Percentiles rank a stretch among this genome's conserved stretches.
phyloP scores from a whole-genome alignment of 805 yeast genomes.

The Kuraishia borneana region DNA sequence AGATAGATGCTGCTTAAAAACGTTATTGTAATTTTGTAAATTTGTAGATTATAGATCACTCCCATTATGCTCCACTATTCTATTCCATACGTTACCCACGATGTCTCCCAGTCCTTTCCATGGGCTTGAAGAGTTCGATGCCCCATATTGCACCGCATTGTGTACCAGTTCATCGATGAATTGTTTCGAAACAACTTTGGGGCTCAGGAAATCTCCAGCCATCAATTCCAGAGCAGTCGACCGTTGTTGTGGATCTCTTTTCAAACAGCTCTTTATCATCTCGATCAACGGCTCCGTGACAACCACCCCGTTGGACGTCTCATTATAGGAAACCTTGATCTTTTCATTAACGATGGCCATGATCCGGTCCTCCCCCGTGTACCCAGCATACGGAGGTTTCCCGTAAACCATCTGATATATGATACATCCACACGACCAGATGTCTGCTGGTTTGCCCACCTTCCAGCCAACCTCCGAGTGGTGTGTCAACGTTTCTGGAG shows the following conservation, averaged over 20 bases:
- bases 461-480: slow-evolving; percentile 35
- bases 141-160: slow-evolving; percentile 71
- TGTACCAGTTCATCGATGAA: slow-evolving; percentile 62
- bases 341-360: slow-evolving; percentile 83
- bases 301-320: slow-evolving; percentile 44
- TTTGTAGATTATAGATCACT: not conserved
- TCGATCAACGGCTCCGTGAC: slow-evolving; percentile 65
- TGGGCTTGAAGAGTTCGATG: slow-evolving; percentile 19
- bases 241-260: slow-evolving; percentile 58
- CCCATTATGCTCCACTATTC: slow-evolving; percentile 24
- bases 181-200: slow-evolving; percentile 57
- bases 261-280: slow-evolving; percentile 60
- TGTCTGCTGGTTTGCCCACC: slow-evolving; percentile 91
- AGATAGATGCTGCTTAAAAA: slow-evolving; percentile 30
- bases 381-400: slow-evolving; percentile 77
- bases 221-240: slow-evolving; percentile 54
- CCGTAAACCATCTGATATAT: slow-evolving; percentile 94
- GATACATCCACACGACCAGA: slow-evolving; percentile 98
- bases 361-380: slow-evolving; percentile 64
- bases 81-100: slow-evolving; percentile 49
- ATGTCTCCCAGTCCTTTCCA: slow-evolving; percentile 29
- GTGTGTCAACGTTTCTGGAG: slow-evolving; percentile 71
- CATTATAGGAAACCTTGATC: slow-evolving; percentile 56
- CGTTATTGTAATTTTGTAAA: not conserved
- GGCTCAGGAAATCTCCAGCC: slow-evolving; percentile 54